These are phyloP conservation scores for Botrytis elliptica DNA, from an alignment of 2,329 filamentous ascomycete species.

Conservation along the genomic window DNA sequence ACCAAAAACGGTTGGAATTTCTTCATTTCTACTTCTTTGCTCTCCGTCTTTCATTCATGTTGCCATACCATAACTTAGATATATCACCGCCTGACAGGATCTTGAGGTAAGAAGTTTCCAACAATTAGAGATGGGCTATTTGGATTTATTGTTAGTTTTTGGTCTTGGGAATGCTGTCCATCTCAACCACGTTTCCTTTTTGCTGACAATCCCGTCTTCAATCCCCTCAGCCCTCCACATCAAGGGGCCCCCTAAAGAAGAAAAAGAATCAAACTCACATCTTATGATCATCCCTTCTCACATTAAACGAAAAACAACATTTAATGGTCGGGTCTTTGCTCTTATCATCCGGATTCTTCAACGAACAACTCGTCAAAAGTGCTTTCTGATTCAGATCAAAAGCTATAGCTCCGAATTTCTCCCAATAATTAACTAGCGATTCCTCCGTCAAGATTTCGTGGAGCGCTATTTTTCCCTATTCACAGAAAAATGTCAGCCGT, in stretches of 20 bases:
- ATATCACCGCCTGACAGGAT: slow-evolving; percentile 52
- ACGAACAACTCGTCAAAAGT: slow-evolving; percentile 85
- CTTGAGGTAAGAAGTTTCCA: slow-evolving; percentile 92
- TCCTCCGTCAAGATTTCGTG: slow-evolving; percentile 96
- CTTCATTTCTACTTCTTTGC: background rate
- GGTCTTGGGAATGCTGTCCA: background rate
- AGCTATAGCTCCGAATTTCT: slow-evolving; percentile 96
- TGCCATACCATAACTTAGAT: slow-evolving; percentile 28
- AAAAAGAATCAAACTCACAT: slow-evolving; percentile 63
- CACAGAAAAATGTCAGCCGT: slow-evolving; percentile 10
- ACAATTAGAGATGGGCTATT: slow-evolving; percentile 87
- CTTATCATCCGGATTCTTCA: slow-evolving; percentile 76
- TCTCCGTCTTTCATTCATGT: slow-evolving; percentile 17
- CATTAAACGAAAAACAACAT: slow-evolving; percentile 98
- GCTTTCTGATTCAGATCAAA: slow-evolving; percentile 94
- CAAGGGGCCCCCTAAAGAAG: background rate
- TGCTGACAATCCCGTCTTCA: background rate
- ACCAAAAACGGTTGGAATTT: background rate
- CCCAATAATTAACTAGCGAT: slow-evolving; percentile 95
- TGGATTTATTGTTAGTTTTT: background rate
- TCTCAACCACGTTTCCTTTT: background rate
- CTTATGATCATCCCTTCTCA: slow-evolving; percentile 90
- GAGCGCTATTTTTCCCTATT: slow-evolving; percentile 84
- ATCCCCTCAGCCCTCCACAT: background rate
- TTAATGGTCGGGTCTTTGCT: slow-evolving; percentile 73